phyloP scores from a whole-genome alignment of 192 early-diverging fungal species.

The Gryganskiella cystojenkinii region DNA sequence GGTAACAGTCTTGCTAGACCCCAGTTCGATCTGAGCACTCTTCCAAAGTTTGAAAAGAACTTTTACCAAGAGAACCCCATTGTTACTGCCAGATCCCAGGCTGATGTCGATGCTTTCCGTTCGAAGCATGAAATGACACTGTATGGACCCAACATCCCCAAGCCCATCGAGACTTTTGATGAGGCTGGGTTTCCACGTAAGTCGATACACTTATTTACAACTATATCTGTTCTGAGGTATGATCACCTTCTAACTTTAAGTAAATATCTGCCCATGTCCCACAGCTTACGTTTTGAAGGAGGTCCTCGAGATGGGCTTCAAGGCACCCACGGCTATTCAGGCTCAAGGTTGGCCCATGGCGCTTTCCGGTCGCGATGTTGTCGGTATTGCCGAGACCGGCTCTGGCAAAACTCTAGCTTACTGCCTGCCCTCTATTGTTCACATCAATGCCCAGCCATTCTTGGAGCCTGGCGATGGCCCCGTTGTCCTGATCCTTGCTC shows the following conservation, averaged over 20 bases:
- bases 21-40: slow-evolving; percentile 74
- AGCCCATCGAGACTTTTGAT: slow-evolving; percentile 87
- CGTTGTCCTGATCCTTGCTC: slow-evolving; percentile 94
- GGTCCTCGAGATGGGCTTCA: slow-evolving; percentile 86
- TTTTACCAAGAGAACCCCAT: slow-evolving; percentile 91
- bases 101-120: slow-evolving; percentile 86
- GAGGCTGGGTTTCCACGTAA: slow-evolving; percentile 91
- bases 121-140: slow-evolving; percentile 84
- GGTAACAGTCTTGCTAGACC: slow-evolving; percentile 65
- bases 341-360: slow-evolving; percentile 99
- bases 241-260: neutral
- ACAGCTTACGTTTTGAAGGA: slow-evolving; percentile 88
- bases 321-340: slow-evolving; percentile 92
- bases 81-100: slow-evolving; percentile 72
- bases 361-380: slow-evolving; percentile 92
- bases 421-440: slow-evolving; percentile 94
- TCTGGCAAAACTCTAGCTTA: slow-evolving; percentile 97
- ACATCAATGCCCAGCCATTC: slow-evolving; percentile 97
- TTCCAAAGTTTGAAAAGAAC: slow-evolving; percentile 94
- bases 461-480: slow-evolving; percentile 95
- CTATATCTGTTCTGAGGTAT: neutral
- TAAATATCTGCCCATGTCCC: neutral
- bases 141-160: slow-evolving; percentile 86
- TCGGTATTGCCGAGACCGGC: slow-evolving; percentile 89
- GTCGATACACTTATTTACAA: neutral